Conservation (phyloP, 2,329 filamentous ascomycete species). For the Penicillium sp. region DNA sequence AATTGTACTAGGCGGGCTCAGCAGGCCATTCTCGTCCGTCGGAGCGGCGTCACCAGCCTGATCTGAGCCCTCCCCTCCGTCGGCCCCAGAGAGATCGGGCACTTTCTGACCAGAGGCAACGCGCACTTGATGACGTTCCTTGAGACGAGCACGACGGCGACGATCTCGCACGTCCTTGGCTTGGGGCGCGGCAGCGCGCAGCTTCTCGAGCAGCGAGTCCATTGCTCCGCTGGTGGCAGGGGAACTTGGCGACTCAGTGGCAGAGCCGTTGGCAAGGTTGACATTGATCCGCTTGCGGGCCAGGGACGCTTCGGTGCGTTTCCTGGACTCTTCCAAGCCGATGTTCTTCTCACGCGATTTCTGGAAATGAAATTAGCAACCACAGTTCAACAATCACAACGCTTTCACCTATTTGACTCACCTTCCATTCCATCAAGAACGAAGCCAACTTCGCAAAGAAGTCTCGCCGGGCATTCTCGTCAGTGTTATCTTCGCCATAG, state of each 20-base stretch:
- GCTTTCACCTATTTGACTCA: constrained; percentile 39
- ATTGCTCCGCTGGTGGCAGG: constrained; percentile 84
- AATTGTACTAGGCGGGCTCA: constrained; percentile 53
- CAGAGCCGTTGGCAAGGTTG: constrained; percentile 64
- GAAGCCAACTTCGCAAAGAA: constrained; percentile 93
- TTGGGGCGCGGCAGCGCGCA: constrained; percentile 89
- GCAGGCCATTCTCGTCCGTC: constrained; percentile 37
- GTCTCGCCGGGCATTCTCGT: constrained; percentile 89
- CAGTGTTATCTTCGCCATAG: constrained; percentile 89
- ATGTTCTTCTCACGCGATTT: constrained; percentile 93
- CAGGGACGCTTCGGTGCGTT: constrained; percentile 87
- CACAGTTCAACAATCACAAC: constrained; percentile 5
- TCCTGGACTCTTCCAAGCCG: constrained; percentile 74
- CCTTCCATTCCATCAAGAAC: constrained; percentile 92
- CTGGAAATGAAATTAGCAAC: constrained; percentile 42
- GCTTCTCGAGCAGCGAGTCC: constrained; percentile 92
- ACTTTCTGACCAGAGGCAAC: constrained; percentile 87
- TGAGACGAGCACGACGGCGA: constrained; percentile 80
- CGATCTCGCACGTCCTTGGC: constrained; percentile 86
- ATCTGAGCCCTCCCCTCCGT: constrained; percentile 59
- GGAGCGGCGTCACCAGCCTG: constrained; percentile 38
- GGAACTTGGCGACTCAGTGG: constrained; percentile 57
- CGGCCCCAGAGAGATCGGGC: constrained; percentile 63
- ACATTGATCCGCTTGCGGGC: constrained; percentile 74
- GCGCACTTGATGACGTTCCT: constrained; percentile 87